Evolutionary conservation across 2,329 filamentous ascomycete genomes (phyloP).

Genomic region (Berkeleyomyces rouxiae): DNA sequence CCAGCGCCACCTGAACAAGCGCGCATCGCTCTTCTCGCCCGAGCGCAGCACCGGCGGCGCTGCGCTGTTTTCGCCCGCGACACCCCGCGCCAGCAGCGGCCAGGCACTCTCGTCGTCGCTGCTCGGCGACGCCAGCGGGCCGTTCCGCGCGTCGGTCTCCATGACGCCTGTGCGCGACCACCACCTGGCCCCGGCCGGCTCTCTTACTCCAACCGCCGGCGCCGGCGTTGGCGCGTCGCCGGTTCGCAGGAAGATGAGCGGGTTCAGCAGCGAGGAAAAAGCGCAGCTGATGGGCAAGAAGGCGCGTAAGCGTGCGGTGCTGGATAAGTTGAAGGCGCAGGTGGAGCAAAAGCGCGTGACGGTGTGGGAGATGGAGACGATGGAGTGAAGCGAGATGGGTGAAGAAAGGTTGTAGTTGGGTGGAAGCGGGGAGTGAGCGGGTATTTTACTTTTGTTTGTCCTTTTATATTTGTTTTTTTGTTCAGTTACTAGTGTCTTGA

Average conservation of each 20-base stretch:
- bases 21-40: slow-evolving; percentile 23
- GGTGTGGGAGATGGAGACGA: slow-evolving; percentile 34
- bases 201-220: background rate
- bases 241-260: slow-evolving; percentile 44
- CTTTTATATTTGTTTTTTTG: background rate
- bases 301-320: slow-evolving; percentile 34
- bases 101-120: slow-evolving; percentile 20
- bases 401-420: background rate
- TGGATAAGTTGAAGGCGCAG: slow-evolving; percentile 33
- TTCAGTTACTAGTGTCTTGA: no score
- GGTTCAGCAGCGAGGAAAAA: slow-evolving; percentile 44
- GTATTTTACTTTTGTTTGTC: background rate
- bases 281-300: slow-evolving; percentile 35
- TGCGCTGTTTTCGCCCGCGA: slow-evolving; percentile 18
- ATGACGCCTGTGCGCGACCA: slow-evolving; percentile 4
- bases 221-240: slow-evolving; percentile 27
- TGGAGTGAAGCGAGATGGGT: slow-evolving; percentile 23
- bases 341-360: slow-evolving; percentile 33
- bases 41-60: slow-evolving; percentile 22
- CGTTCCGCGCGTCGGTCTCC: background rate
- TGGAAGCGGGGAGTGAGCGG: background rate
- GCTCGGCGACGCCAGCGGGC: slow-evolving; percentile 13
- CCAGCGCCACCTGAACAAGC: slow-evolving; percentile 21
- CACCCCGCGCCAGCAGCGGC: slow-evolving; percentile 23
- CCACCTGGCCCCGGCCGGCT: background rate